Conservation (phyloP, 1,284 basidiomycete genomes). For the Spongiforma sp. region DNA sequence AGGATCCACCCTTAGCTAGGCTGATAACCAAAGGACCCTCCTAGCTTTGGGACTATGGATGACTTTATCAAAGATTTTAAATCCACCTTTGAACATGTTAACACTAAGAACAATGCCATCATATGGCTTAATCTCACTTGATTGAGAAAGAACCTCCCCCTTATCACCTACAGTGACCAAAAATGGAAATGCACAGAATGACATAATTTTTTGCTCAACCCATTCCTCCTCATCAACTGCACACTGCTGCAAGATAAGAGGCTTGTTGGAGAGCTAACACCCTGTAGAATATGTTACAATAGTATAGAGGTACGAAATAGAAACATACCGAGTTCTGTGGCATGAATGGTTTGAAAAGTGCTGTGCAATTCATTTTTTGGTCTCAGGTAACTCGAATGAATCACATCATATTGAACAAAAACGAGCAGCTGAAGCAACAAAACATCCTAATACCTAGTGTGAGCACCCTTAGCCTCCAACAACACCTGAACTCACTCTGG, state of each 20-base stretch:
- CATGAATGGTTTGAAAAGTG: neutral
- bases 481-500: neutral
- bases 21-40: too few species aligned
- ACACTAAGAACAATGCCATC: too few species aligned
- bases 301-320: neutral
- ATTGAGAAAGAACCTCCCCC: too few species aligned
- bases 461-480: neutral
- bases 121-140: too few species aligned
- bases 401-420: neutral
- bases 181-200: neutral
- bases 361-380: neutral
- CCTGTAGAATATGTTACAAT: neutral
- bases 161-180: neutral
- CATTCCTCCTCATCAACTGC: neutral
- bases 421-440: neutral
- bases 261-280: neutral
- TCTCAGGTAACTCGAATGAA: neutral
- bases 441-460: neutral
- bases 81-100: too few species aligned
- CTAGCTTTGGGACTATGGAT: too few species aligned
- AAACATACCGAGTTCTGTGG: neutral
- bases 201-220: neutral
- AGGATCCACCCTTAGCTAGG: too few species aligned
- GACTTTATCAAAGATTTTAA: too few species aligned
- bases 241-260: neutral